Percentiles rank a stretch among this genome's conserved stretches.
These are phyloP conservation scores for Fusarium pseudograminearum DNA, from an alignment of 2,329 filamentous ascomycete genomes.

Conservation along the genomic window DNA sequence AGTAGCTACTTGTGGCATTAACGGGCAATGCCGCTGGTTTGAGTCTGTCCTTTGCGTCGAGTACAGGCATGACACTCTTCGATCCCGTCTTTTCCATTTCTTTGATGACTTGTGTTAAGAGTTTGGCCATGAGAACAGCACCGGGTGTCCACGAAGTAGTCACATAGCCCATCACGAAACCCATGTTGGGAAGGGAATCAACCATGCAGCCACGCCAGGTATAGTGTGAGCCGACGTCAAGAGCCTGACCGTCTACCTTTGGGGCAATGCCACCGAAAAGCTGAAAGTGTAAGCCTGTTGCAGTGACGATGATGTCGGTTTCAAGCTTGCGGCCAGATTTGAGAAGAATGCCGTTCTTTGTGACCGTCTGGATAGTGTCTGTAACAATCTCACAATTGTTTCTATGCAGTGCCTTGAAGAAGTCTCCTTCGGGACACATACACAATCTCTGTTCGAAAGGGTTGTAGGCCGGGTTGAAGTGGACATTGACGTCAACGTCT, in stretches of 20 bases:
- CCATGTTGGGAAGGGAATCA: constrained; percentile 73
- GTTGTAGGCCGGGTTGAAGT: constrained; percentile 74
- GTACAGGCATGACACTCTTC: constrained; percentile 60
- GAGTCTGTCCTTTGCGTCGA: constrained; percentile 43
- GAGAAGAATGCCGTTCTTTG: constrained; percentile 60
- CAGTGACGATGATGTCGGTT: constrained; percentile 76
- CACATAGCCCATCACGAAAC: constrained; percentile 73
- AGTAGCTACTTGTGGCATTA: constrained; percentile 51
- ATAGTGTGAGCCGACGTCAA: constrained; percentile 64
- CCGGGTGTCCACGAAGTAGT: constrained; percentile 76
- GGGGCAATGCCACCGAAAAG: constrained; percentile 67
- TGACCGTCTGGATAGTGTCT: constrained; percentile 64
- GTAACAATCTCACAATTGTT: constrained; percentile 63
- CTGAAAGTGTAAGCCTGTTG: constrained; percentile 73
- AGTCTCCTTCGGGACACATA: constrained; percentile 69
- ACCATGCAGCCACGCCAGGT: constrained; percentile 75
- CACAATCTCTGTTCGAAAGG: constrained; percentile 83
- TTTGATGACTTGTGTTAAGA: constrained; percentile 64
- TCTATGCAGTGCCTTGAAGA: constrained; percentile 62
- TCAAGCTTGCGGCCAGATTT: constrained; percentile 63
- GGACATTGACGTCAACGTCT: constrained; percentile 65
- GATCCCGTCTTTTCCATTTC: constrained; percentile 63
- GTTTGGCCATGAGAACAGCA: constrained; percentile 63
- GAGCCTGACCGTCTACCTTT: constrained; percentile 64
- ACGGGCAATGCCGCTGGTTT: constrained; percentile 47